These are phyloP conservation scores for Ceratocystis lukuohia DNA, from an alignment of 2,329 filamentous ascomycete species.

Conservation along the genomic window DNA sequence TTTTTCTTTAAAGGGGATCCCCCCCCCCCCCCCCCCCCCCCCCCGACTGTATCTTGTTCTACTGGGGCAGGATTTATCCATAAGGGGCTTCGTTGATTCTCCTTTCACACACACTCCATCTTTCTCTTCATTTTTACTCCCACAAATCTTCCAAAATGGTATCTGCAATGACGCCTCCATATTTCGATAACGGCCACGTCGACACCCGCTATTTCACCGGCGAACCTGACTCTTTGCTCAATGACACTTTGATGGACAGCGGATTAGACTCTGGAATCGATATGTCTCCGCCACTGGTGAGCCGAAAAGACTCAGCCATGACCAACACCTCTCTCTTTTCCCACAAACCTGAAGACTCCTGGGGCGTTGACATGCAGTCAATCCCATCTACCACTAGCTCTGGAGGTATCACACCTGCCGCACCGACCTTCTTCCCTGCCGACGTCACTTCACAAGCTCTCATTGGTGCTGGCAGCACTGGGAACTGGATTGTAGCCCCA, in stretches of 20 bases:
- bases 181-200: slow-evolving; percentile 3
- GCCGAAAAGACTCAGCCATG: slow-evolving; percentile 48
- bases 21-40: too few species aligned
- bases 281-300: slow-evolving; percentile 50
- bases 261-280: slow-evolving; percentile 44
- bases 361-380: slow-evolving; percentile 52
- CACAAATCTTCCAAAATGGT: slow-evolving; percentile 11
- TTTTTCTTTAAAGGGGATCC: too few species aligned
- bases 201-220: slow-evolving; percentile 1
- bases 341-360: slow-evolving; percentile 47
- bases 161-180: slow-evolving; percentile 12
- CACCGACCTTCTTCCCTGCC: background rate
- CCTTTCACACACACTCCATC: background rate
- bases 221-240: slow-evolving; percentile 5
- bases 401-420: background rate
- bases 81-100: background rate
- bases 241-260: slow-evolving; percentile 12
- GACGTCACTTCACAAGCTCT: background rate
- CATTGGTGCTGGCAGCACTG: slow-evolving; percentile 36
- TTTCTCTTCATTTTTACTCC: slow-evolving; percentile 1
- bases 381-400: slow-evolving; percentile 47
- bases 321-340: slow-evolving; percentile 43
- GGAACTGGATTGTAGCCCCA: slow-evolving; percentile 41
- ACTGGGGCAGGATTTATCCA: background rate
- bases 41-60: background rate